phyloP scores from a whole-genome alignment of 140 eudicot species.

The Cichorium intybus region DNA sequence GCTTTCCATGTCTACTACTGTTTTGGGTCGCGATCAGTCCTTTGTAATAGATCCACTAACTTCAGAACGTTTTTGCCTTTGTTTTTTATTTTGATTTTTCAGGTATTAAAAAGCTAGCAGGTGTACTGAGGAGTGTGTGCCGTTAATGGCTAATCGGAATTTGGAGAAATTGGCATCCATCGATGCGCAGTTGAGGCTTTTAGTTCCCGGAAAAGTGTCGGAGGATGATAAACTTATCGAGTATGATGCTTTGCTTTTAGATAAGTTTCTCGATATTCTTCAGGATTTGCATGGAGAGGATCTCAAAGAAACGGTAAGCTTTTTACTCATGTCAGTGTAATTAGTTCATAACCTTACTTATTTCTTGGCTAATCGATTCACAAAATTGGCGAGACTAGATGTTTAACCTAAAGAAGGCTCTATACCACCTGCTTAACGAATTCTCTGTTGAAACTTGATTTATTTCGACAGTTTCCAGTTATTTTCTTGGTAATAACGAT shows the following conservation, averaged over 20 bases:
- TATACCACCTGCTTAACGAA: background rate
- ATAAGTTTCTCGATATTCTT: constrained; percentile 91
- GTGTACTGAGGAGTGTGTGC: background rate
- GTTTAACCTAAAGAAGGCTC: background rate
- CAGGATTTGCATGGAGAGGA: constrained; percentile 97
- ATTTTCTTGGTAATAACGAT: constrained; percentile 6
- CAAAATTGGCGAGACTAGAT: background rate
- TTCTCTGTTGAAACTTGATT: background rate
- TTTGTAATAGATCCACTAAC: constrained; percentile 5
- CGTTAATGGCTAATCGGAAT: constrained; percentile 63
- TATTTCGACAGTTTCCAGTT: background rate
- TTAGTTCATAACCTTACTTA: background rate
- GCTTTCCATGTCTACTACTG: background rate
- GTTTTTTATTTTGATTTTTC: background rate
- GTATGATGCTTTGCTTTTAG: constrained; percentile 91
- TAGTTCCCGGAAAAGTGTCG: constrained; percentile 84
- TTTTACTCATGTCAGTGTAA: background rate
- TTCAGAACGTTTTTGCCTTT: background rate
- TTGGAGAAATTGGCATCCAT: constrained; percentile 89
- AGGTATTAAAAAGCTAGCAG: background rate
- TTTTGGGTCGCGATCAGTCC: constrained; percentile 4
- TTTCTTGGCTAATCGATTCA: background rate
- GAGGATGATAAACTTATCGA: constrained; percentile 96
- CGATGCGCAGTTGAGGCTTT: constrained; percentile 89
- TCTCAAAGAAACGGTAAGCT: constrained; percentile 77